Evolutionary conservation across 495 filamentous ascomycete species (phyloP).

Genomic region (Lindgomyces ingoldianus): DNA sequence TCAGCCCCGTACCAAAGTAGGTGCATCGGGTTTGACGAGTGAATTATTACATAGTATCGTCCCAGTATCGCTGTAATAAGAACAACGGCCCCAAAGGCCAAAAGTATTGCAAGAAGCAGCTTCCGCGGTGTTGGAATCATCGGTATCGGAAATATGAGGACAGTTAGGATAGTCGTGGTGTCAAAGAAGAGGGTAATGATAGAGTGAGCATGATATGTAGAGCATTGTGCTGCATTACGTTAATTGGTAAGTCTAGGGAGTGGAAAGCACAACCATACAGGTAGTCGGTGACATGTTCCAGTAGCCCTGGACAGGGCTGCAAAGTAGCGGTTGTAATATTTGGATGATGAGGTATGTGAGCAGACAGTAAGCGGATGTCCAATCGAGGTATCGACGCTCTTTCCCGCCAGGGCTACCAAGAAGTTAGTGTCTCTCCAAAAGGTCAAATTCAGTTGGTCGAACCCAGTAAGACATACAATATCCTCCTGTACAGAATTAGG

Average conservation of each 20-base stretch:
- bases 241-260: slow-evolving; percentile 39
- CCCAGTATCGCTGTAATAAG: slow-evolving; percentile 59
- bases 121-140: slow-evolving; percentile 57
- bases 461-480: slow-evolving; percentile 46
- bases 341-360: slow-evolving; percentile 59
- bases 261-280: slow-evolving; percentile 9
- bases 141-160: slow-evolving; percentile 62
- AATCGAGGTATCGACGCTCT: slow-evolving; percentile 52
- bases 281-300: slow-evolving; percentile 47
- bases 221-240: slow-evolving; percentile 39
- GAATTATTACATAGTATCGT: slow-evolving; percentile 64
- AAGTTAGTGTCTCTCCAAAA: neutral
- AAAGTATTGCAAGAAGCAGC: slow-evolving; percentile 51
- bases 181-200: slow-evolving; percentile 66
- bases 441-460: neutral
- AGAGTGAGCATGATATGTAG: slow-evolving; percentile 54
- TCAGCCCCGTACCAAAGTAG: slow-evolving; percentile 68
- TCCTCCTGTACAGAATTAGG: slow-evolving; percentile 54
- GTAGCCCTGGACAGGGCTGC: slow-evolving; percentile 60
- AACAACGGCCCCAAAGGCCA: slow-evolving; percentile 61
- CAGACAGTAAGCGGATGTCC: slow-evolving; percentile 54
- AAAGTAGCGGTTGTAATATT: slow-evolving; percentile 61
- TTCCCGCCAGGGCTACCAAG: neutral
- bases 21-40: slow-evolving; percentile 57
- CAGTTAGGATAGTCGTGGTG: slow-evolving; percentile 61